Percentiles rank a stretch among this genome's conserved stretches.
phyloP scores from a whole-genome alignment of 73 alveolate species.

The Paramecium tetraurelia region DNA sequence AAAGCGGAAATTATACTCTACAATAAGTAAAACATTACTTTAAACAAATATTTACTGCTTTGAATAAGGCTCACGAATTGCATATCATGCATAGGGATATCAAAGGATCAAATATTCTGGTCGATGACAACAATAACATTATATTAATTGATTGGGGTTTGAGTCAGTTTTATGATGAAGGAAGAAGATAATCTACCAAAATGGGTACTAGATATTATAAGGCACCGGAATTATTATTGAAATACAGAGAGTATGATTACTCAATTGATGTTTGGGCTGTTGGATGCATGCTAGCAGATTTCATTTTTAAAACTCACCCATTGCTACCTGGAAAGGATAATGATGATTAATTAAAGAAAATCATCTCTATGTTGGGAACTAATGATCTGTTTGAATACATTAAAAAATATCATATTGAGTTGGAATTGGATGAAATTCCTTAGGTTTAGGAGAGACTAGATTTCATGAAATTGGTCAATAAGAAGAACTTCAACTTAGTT shows the following conservation, averaged over 20 bases:
- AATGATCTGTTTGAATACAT: not conserved
- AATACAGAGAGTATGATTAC: constrained; percentile 65
- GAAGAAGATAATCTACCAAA: not conserved
- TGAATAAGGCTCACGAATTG: not conserved
- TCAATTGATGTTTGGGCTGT: constrained; percentile 85
- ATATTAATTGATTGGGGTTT: constrained; percentile 45
- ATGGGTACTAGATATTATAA: constrained; percentile 72
- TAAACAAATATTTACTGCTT: not conserved
- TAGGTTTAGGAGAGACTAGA: not conserved
- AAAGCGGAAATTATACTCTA: not conserved
- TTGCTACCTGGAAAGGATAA: constrained; percentile 17
- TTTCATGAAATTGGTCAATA: not conserved
- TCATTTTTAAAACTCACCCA: not conserved
- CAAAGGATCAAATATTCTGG: not conserved
- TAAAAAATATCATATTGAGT: not conserved
- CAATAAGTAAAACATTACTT: not conserved
- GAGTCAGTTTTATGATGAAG: not conserved
- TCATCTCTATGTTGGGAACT: not conserved
- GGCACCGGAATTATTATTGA: constrained; percentile 79
- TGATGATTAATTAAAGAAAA: not conserved
- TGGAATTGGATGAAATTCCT: not conserved
- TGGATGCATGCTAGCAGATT: constrained; percentile 60
- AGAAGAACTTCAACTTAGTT: not conserved
- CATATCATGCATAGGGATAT: constrained; percentile 26
- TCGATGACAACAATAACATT: not conserved